Conservation (phyloP, 2,329 filamentous ascomycete species). For the Fusarium sp. region DNA sequence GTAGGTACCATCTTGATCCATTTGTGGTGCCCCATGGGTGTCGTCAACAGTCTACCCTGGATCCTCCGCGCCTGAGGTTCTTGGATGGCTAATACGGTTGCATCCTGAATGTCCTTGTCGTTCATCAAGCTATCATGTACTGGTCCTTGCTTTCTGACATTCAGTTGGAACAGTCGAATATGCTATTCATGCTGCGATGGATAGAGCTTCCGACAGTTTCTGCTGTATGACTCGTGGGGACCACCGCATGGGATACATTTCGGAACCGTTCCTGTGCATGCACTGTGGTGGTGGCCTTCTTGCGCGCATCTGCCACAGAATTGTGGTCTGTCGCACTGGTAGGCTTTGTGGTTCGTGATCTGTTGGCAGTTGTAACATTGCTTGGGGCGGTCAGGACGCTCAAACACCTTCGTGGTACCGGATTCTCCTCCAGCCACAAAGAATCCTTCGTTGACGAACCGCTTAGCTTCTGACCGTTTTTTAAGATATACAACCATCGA, state of each 20-base stretch:
- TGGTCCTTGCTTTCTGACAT: no score
- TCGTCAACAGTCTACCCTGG: not conserved
- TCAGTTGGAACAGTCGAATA: no score
- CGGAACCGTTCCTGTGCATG: no score
- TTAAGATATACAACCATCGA: constrained; percentile 2
- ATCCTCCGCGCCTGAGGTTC: not conserved
- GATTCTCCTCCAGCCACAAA: not conserved
- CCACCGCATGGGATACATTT: no score
- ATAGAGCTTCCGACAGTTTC: no score
- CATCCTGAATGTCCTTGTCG: not conserved
- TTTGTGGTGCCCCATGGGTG: not conserved
- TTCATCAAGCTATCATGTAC: not conserved
- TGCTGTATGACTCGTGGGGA: no score
- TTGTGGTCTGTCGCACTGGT: not conserved
- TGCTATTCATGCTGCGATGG: no score
- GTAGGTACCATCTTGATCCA: constrained; percentile 2
- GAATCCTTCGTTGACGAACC: constrained; percentile 1
- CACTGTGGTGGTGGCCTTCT: no score
- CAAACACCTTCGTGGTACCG: not conserved
- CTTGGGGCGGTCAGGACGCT: not conserved
- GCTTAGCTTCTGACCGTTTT: not conserved
- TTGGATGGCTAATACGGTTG: not conserved
- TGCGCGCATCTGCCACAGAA: no score
- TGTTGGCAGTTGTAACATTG: constrained; percentile 2
- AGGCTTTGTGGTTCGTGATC: not conserved